Conservation (phyloP, 2,329 filamentous ascomycete species). For the Calonectria pseudoreteaudii region DNA sequence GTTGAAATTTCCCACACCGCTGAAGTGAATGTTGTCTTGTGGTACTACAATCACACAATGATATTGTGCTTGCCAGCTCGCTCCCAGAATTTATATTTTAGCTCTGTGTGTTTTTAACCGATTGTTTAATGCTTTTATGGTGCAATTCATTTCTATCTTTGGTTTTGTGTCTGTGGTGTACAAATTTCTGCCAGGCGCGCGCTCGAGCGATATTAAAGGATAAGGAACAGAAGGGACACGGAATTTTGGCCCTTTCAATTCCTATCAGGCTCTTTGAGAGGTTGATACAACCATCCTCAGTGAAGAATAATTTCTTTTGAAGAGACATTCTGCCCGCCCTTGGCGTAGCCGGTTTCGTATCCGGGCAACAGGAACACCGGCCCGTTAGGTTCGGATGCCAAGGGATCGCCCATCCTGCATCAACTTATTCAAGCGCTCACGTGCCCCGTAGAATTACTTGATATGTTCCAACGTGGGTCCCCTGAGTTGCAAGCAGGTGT, state of each 20-base stretch:
- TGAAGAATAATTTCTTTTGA: not conserved
- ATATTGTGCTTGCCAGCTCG: not conserved
- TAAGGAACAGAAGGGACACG: not conserved
- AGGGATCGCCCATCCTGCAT: not conserved
- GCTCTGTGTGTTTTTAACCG: too few relatives aligned
- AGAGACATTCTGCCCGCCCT: too few relatives aligned
- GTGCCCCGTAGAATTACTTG: not conserved
- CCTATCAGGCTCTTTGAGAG: accelerated
- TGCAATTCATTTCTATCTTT: not conserved
- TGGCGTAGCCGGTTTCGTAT: not conserved
- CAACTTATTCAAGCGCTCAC: not conserved
- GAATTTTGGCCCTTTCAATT: not conserved
- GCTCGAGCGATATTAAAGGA: not conserved
- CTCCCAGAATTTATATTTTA: too few relatives aligned
- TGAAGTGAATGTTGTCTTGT: not conserved
- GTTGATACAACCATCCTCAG: not conserved
- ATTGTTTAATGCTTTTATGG: not conserved
- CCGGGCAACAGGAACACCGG: not conserved
- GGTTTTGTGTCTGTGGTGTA: too few relatives aligned
- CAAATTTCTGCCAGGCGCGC: too few relatives aligned
- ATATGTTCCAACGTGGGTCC: not conserved
- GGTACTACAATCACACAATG: not conserved
- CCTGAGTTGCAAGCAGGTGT: not conserved
- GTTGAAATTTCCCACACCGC: not conserved
- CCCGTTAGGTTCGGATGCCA: not conserved